Evolutionary conservation across 108 stramenopile genomes (phyloP), one percentile per base, ranked within the genome.

Genomic region (Seminavis robusta): DNA sequence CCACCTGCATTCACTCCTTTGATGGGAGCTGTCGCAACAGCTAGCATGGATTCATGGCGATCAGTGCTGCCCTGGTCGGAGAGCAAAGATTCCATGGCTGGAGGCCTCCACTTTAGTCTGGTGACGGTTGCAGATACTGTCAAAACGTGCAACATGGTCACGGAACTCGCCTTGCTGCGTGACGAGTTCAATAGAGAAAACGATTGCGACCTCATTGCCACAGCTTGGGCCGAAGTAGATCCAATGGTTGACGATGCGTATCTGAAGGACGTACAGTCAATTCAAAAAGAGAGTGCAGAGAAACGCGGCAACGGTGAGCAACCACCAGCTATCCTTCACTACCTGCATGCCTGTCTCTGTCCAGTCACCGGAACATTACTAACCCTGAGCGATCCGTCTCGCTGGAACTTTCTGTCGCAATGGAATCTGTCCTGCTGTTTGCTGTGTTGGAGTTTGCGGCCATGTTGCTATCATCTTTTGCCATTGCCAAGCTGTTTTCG

Each of bases 21-120:
- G n/a, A 83, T 67, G 3, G 82, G 69, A 10, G 80, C 79, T n/a
- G 84, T 92, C 37, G 90, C 79, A 6, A 92, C 90, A 42, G 86
- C 90, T 17, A 92, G 61, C 77, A 87, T 86, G n/a, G 80, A 67
- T 30, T 80, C 84, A 55, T 86, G 80, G 4, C 56, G 71, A 69
- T 78, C 81, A 29, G 25, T 30, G 8, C 26, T 11, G 25, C 16
- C 36, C 51, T 21, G 48, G 32, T 30, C 45, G 45, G 34, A 17
- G 8, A 33, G 11, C 51, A 38, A 49, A 30, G 41, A 40, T 28
- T 54, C 46, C 13, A 59, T 53, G 19, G 79, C 71, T 19, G 79
- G 59, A 21, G 85, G 87, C 52, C 86, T 56, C 90, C 90, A 92
- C 28, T 64, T 40, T 27, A 92, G 51, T 33, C 80, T 66, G 2